phyloP scores from a whole-genome alignment of 192 early-diverging fungal species.

The Linderina pennispora region DNA sequence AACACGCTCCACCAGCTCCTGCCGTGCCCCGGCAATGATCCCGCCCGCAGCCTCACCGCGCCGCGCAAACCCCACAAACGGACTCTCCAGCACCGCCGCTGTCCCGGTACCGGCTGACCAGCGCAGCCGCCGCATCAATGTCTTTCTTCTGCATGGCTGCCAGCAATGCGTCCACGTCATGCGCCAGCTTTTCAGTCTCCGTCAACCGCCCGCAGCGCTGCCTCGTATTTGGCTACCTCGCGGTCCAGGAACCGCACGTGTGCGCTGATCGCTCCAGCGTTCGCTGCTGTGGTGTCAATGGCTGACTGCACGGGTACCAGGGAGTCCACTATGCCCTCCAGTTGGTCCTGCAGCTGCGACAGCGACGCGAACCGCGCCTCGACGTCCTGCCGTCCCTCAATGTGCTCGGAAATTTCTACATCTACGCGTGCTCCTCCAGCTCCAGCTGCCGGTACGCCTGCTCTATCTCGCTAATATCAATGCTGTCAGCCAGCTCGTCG shows the following conservation, averaged over 20 bases:
- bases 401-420: constrained; percentile 28
- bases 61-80: constrained; percentile 20
- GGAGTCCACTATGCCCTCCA: constrained; percentile 2
- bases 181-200: constrained; percentile 54
- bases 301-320: constrained; percentile 23
- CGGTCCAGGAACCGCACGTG: constrained; percentile 81
- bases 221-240: constrained; percentile 69
- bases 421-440: constrained; percentile 43
- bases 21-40: constrained; percentile 50
- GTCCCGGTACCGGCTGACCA: constrained; percentile 27
- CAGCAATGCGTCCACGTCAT: constrained; percentile 20
- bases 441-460: constrained; percentile 29
- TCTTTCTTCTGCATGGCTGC: constrained; percentile 29
- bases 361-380: constrained; percentile 14
- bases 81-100: constrained; percentile 16
- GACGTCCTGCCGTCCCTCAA: constrained; percentile 10
- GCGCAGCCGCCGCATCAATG: constrained; percentile 53
- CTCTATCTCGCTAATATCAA: constrained; percentile 26
- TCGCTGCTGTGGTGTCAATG: constrained; percentile 42
- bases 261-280: constrained; percentile 78
- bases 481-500: constrained; percentile 8
- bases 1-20: constrained; percentile 62
- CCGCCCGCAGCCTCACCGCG: constrained; percentile 43
- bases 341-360: constrained; percentile 1
- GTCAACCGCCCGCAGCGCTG: constrained; percentile 62